Conservation (phyloP, 108 stramenopile genomes). For the Nitzschia putrida region DNA sequence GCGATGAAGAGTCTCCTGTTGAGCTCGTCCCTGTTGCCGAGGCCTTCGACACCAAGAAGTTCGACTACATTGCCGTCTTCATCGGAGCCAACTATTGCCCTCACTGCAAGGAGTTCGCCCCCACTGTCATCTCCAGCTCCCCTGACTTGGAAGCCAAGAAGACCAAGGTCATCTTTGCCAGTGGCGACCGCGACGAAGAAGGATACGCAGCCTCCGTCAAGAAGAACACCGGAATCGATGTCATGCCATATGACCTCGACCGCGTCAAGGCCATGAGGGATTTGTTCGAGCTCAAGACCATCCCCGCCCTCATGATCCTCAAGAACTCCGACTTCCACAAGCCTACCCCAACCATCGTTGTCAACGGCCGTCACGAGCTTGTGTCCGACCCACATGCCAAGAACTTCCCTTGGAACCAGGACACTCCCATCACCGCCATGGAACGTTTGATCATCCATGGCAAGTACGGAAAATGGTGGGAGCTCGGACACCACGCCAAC, state of each 20-base stretch:
- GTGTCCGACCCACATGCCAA: constrained; percentile 32
- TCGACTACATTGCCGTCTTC: constrained; percentile 32
- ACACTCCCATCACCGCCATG: constrained; percentile 20
- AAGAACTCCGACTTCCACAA: constrained; percentile 34
- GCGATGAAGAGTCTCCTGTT: neutral
- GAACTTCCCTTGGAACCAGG: constrained; percentile 42
- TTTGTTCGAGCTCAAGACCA: constrained; percentile 46
- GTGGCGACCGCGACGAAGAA: constrained; percentile 42
- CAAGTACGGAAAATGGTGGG: constrained; percentile 52
- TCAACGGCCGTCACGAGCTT: constrained; percentile 42
- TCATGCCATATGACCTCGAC: constrained; percentile 44
- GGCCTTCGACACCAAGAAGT: constrained; percentile 6
- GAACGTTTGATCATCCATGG: constrained; percentile 52
- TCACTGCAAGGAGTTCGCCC: constrained; percentile 43
- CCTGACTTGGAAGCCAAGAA: constrained; percentile 16
- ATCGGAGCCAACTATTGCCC: constrained; percentile 57
- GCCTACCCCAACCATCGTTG: constrained; percentile 17
- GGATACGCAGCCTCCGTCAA: constrained; percentile 29
- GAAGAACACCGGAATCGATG: constrained; percentile 48
- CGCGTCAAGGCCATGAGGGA: constrained; percentile 47
- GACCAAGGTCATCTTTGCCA: constrained; percentile 56
- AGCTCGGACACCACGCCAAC: constrained; percentile 44
- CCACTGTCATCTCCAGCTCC: constrained; percentile 26
- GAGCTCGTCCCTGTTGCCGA: neutral
- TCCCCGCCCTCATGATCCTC: constrained; percentile 49